phyloP scores from a whole-genome alignment of 768 basidiomycete species.

The Phanerochaete carnosa region DNA sequence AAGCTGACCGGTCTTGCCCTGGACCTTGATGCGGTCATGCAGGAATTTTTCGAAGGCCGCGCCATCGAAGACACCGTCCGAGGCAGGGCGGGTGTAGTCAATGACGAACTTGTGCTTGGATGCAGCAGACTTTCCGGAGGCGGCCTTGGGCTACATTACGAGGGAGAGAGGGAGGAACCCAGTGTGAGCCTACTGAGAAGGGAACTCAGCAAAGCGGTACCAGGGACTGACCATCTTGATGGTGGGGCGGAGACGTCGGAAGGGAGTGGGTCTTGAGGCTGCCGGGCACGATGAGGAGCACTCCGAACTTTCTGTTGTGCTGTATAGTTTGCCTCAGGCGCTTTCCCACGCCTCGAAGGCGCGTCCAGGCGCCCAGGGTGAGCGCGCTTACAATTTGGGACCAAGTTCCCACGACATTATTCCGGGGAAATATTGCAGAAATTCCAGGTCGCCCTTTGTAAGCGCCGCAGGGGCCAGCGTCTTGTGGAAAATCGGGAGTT shows the following conservation, averaged over 20 bases:
- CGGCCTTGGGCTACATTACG: conserved; percentile 52
- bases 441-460: not conserved
- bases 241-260: conserved; percentile 19
- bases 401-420: not conserved
- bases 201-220: conserved; percentile 83
- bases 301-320: conserved; percentile 27
- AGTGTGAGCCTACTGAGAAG: conserved; percentile 89
- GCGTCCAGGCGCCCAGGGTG: not conserved
- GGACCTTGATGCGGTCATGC: conserved; percentile 92
- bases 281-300: conserved; percentile 10
- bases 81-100: conserved; percentile 83
- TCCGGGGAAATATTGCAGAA: not conserved
- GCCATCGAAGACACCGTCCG: conserved; percentile 58
- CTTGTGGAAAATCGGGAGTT: conserved; percentile 4
- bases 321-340: conserved; percentile 45
- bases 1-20: conserved; percentile 88
- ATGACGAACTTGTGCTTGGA: conserved; percentile 78
- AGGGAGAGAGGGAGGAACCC: conserved; percentile 28
- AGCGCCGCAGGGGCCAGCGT: not conserved
- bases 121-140: conserved; percentile 47
- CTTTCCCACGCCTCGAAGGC: conserved; percentile 19
- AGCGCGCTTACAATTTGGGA: not conserved
- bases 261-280: conserved; percentile 27
- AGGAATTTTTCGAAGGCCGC: conserved; percentile 83
- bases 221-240: conserved; percentile 71